Evolutionary conservation across 805 yeast genomes (phyloP).

Genomic region (Hanseniaspora guilliermondii): DNA sequence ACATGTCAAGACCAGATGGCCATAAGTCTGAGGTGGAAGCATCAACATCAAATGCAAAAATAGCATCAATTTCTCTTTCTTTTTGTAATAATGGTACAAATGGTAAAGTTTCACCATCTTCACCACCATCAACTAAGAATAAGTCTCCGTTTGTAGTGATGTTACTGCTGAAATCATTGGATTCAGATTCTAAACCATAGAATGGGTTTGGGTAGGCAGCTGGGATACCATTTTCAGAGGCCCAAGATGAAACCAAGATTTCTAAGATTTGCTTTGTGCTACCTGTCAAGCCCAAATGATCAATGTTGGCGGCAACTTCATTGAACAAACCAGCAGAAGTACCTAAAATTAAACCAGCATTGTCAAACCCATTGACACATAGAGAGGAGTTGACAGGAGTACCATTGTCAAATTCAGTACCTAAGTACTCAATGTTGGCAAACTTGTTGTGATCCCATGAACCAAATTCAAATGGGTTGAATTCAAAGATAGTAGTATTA

Average conservation of each 20-base stretch:
- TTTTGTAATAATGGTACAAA: slow-evolving; percentile 48
- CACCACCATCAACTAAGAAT: slow-evolving; percentile 62
- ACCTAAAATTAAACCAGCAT: slow-evolving; percentile 69
- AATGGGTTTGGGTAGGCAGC: slow-evolving; percentile 74
- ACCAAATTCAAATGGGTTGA: slow-evolving; percentile 65
- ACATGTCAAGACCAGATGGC: slow-evolving; percentile 60
- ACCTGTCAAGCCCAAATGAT: slow-evolving; percentile 23
- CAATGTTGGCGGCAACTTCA: slow-evolving; percentile 29
- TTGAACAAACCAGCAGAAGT: slow-evolving; percentile 77
- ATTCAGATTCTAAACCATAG: slow-evolving; percentile 29
- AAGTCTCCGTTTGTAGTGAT: slow-evolving; percentile 35
- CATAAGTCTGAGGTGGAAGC: slow-evolving; percentile 51
- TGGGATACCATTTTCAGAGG: slow-evolving; percentile 47
- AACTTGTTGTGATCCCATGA: slow-evolving; percentile 79
- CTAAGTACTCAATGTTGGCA: slow-evolving; percentile 55
- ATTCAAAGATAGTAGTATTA: slow-evolving; percentile 60
- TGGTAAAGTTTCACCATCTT: slow-evolving; percentile 54
- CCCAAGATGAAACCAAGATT: slow-evolving; percentile 37
- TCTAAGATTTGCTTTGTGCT: slow-evolving; percentile 37
- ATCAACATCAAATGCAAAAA: slow-evolving; percentile 56
- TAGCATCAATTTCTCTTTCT: slow-evolving; percentile 47
- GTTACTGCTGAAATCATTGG: slow-evolving; percentile 22
- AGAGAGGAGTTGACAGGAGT: slow-evolving; percentile 32
- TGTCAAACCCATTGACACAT: slow-evolving; percentile 67
- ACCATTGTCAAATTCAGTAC: slow-evolving; percentile 55